These are phyloP conservation scores for Botryotinia calthae DNA, from an alignment of 2,329 filamentous ascomycete genomes.

Conservation along the genomic window DNA sequence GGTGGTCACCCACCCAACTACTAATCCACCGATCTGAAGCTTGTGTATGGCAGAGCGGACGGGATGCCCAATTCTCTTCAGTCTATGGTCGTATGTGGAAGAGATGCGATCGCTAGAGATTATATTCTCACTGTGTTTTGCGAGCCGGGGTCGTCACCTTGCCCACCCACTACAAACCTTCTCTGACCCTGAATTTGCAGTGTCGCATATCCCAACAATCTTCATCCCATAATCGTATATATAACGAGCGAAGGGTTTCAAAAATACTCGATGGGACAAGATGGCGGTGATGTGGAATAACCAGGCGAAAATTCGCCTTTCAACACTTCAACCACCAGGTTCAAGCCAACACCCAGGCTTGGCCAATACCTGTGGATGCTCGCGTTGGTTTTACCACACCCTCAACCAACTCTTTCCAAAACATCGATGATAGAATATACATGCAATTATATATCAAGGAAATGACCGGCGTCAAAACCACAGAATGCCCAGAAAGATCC, in stretches of 20 bases:
- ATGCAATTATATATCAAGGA: neutral
- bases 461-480: neutral
- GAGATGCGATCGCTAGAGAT: accelerated
- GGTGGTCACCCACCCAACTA: neutral
- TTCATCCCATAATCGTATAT: neutral
- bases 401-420: neutral
- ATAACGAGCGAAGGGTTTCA: neutral
- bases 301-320: neutral
- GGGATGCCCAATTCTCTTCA: neutral
- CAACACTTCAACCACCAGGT: neutral
- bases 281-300: neutral
- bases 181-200: neutral
- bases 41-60: neutral
- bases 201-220: neutral
- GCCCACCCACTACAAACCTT: neutral
- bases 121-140: neutral
- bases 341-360: too few relatives aligned
- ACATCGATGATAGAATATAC: neutral
- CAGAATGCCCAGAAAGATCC: neutral
- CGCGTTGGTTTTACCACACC: too few relatives aligned
- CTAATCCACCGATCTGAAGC: neutral
- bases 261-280: neutral
- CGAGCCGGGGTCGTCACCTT: neutral
- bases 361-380: too few relatives aligned
- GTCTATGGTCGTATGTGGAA: neutral